These are phyloP conservation scores for Metarhizium humberi DNA, from an alignment of 2,329 filamentous ascomycete species.

Conservation along the genomic window DNA sequence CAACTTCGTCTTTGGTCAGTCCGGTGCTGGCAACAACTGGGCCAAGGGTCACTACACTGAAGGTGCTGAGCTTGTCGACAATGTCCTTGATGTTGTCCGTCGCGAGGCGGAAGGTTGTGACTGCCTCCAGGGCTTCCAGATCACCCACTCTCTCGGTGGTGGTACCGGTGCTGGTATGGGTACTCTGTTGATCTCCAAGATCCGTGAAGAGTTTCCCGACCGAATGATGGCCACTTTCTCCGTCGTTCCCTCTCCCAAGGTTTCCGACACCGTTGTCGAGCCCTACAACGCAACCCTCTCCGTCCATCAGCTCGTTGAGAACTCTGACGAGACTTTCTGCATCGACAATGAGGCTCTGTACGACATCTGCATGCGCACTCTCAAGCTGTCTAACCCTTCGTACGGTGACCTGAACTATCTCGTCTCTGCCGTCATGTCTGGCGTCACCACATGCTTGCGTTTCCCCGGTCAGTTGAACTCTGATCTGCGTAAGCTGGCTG, in stretches of 20 bases:
- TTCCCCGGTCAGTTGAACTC: conserved; percentile 99
- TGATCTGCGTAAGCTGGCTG: conserved; percentile 96
- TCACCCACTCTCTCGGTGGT: conserved; percentile 99
- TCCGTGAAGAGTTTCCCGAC: conserved; percentile 99
- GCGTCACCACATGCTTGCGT: conserved; percentile 95
- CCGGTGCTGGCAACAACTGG: conserved; percentile 99
- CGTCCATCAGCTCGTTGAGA: conserved; percentile 98
- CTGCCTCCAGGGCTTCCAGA: conserved; percentile 99
- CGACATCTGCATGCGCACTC: conserved; percentile 99
- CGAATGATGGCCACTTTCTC: conserved; percentile 99
- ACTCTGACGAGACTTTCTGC: conserved; percentile 99
- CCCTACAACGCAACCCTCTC: conserved; percentile 99
- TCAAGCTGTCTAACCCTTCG: conserved; percentile 97
- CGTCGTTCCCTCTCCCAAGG: conserved; percentile 96
- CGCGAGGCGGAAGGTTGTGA: conserved; percentile 98
- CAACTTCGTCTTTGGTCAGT: conserved; percentile 99
- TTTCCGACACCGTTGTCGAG: conserved; percentile 98
- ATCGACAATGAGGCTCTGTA: conserved; percentile 99
- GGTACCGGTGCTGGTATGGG: conserved; percentile 99
- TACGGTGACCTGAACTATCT: conserved; percentile 99
- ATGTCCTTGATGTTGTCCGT: conserved; percentile 96
- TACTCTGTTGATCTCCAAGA: conserved; percentile 99
- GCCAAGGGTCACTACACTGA: conserved; percentile 99
- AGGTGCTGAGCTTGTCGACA: conserved; percentile 96
- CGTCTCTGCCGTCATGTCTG: conserved; percentile 98